Evolutionary conservation across 139 green algal species (phyloP).

Genomic region (Tetradesmus obliquus): DNA sequence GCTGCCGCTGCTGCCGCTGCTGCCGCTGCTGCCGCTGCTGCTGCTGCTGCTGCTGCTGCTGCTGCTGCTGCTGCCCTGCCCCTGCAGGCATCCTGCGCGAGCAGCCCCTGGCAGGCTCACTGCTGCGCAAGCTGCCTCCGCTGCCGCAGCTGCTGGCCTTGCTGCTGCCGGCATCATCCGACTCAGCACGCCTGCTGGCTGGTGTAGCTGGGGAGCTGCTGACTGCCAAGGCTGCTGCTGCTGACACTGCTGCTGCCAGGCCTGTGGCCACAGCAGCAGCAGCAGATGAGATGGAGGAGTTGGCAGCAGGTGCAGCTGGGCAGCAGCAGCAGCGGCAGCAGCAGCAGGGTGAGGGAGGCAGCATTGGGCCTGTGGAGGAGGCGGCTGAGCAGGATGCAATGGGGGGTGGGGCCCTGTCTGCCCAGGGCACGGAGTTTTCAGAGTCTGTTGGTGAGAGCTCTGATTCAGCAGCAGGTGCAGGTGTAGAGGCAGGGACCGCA

Average conservation of each 20-base stretch:
- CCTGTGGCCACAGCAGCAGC: slow-evolving; percentile 10
- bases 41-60: background rate
- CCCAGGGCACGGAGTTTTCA: too few species aligned
- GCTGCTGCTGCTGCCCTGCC: background rate
- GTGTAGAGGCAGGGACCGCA: background rate
- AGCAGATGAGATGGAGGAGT: background rate
- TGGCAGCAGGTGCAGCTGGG: background rate
- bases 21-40: too few species aligned
- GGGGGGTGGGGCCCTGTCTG: background rate
- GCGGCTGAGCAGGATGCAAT: background rate
- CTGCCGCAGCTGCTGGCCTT: slow-evolving; percentile 37
- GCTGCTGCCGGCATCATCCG: slow-evolving; percentile 16
- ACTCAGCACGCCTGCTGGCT: slow-evolving; percentile 1
- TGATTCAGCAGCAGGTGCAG: background rate
- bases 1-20: too few species aligned
- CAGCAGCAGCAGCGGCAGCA: background rate
- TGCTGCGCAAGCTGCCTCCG: slow-evolving; percentile 31
- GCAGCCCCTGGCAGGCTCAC: slow-evolving; percentile 12
- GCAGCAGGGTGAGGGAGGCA: background rate
- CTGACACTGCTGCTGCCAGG: slow-evolving; percentile 17
- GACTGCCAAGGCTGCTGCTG: background rate
- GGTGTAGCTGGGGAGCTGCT: background rate
- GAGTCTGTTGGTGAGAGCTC: too few species aligned
- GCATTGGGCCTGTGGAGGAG: background rate
- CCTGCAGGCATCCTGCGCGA: slow-evolving; percentile 28